Percentiles rank a stretch among this genome's conserved stretches.
phyloP scores from a whole-genome alignment of 2,329 filamentous ascomycete genomes.

The Alternaria triticimaculans region DNA sequence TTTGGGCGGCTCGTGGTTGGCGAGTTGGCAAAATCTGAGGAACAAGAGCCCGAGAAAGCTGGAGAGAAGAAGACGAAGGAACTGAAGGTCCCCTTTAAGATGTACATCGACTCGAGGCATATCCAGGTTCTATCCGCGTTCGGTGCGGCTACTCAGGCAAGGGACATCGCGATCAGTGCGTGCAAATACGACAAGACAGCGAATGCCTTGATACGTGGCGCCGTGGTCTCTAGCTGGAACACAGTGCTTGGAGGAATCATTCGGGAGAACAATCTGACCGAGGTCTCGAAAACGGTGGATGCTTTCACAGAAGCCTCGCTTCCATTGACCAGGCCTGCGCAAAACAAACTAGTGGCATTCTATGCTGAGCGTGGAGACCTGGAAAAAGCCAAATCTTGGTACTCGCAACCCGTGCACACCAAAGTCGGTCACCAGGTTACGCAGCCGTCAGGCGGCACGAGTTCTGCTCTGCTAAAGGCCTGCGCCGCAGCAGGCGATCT shows the following conservation, averaged over 20 bases:
- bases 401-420: constrained; percentile 60
- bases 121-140: constrained; percentile 31
- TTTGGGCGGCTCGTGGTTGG: constrained; percentile 50
- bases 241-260: constrained; percentile 67
- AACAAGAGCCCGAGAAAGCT: neutral
- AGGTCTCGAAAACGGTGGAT: constrained; percentile 63
- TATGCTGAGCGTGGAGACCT: constrained; percentile 66
- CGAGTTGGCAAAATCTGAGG: constrained; percentile 19
- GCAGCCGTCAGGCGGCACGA: constrained; percentile 46
- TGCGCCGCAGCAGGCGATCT: constrained; percentile 51
- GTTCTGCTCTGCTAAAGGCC: constrained; percentile 65
- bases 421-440: constrained; percentile 2
- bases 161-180: constrained; percentile 23
- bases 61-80: constrained; percentile 4
- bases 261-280: constrained; percentile 63
- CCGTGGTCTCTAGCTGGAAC: constrained; percentile 28
- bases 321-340: constrained; percentile 49
- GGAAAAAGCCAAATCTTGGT: constrained; percentile 72
- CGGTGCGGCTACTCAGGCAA: constrained; percentile 35
- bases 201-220: neutral
- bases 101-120: constrained; percentile 13
- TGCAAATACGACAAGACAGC: constrained; percentile 18
- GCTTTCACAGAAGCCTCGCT: constrained; percentile 55
- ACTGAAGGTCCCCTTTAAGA: constrained; percentile 1
- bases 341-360: constrained; percentile 64